Evolutionary conservation across 1,284 basidiomycete species (phyloP), one percentile per base, ranked within the genome.

Genomic region (Neolentinus lepideus): DNA sequence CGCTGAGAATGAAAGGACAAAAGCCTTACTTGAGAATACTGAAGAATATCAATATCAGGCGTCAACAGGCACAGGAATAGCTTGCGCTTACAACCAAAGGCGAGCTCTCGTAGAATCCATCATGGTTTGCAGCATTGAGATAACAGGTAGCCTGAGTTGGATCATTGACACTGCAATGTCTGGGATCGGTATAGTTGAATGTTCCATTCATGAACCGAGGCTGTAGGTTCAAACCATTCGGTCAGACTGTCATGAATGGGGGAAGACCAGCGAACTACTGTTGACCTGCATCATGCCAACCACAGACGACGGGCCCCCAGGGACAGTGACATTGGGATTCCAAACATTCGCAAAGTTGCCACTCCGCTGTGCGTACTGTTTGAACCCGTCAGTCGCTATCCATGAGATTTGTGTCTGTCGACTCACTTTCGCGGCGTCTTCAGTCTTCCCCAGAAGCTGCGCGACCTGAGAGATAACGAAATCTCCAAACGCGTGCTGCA

Each of bases 21-120:
- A n/a, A 12, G 46, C 31, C 66, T 25, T 58, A 78, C 76, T 67
- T 79, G 75, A 24, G 76, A 79, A 60, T 78, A 79, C 77, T 77
- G 12, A n/a, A 43, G 12, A 51, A 14, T 58, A 51, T 52, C 3
- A 53, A 43, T 25, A 2, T 51, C 1, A 31, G 35, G 27, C 52
- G 38, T 53, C 29, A 24, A 45, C 29, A 43, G 4, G 29, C 38
- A 43, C 1, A 19, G 21, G 27, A 24, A 46, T 24, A 50, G 22
- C n/a, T 25, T 25, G 19, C 1, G 68, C 75, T 63, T 66, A 84
- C 83, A 51, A 82, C 74, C 50, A 84, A 75, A 0, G 83, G 82
- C 1, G 81, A 81, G 27, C 77, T 72, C 68, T 86, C 83, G 61
- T 86, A 86, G 63, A 85, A 86, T 0, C 83, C 83, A 63, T 85